Base-by-base conservation (phyloP, 164 flowering plant genomes). In the Annona squamosa region DNA sequence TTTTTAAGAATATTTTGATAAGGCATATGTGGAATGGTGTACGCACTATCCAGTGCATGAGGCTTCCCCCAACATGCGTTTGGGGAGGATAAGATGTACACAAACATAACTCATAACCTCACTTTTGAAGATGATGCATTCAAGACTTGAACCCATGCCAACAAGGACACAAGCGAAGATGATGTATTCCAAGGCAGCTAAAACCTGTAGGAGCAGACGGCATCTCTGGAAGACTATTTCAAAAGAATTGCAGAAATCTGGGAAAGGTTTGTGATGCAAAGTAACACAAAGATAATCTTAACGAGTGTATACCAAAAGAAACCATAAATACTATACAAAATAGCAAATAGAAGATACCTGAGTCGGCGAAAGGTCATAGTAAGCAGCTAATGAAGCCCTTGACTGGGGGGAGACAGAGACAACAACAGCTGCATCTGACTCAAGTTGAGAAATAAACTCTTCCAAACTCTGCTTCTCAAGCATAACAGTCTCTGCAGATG, bases 401-500 rank as follows among this genome's bases (percentile, higher is more conserved):
- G 97, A 93, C 81, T 96, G 97, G 37, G 99, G 93, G 46, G 99
- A 93, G 16, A 96, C 65, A 5, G 97, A 93, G 59, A 96, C 86
- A 79, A 96, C 79, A 46, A 96, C 94, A 76, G 86, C 78, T 73
- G 85, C 86, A 45, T 93, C 94, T 72, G 81, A 81, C 46, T 82
- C 77, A 45, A 93, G 79, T 74, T 80, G 88, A n/a, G 91, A 82
- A 64, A 96, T 88, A 77, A 96, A 96, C 79, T 92, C 98, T 67
- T 90, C 97, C 84, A 87, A 80, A 72, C 93, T 93, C 81, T 93
- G 98, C 84, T 93, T 91, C 89, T 95, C 94, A 77, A 93, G 97
- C 98, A 93, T 89, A 61, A 93, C 91, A 0, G 94, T 90, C 86
- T 96, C 97, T 59, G 97, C 98, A 46, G 97, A 91, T 65, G 99